phyloP scores from a whole-genome alignment of 140 eudicot genomes.

The Ambrosia hybrid region DNA sequence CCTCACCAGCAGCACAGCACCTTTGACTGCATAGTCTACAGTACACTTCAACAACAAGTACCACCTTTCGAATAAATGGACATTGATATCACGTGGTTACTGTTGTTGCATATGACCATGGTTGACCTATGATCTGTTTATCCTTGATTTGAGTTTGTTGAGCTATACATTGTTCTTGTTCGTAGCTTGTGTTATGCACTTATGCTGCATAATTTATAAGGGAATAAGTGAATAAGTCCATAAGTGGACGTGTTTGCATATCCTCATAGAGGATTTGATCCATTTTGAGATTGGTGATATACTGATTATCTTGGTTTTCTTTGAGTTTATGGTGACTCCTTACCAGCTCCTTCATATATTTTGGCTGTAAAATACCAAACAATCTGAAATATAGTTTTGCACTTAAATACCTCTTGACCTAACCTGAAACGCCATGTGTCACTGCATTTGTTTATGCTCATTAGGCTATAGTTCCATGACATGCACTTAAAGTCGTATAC shows the following conservation, averaged over 20 bases:
- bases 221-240: no score
- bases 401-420: background rate
- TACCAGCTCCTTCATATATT: background rate
- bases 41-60: background rate
- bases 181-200: background rate
- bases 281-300: background rate
- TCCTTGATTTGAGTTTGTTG: conserved; percentile 8
- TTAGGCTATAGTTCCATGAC: background rate
- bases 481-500: background rate
- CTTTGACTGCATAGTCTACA: no score
- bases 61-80: background rate
- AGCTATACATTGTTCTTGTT: background rate
- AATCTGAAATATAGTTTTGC: background rate
- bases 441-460: background rate
- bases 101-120: background rate
- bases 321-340: background rate
- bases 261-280: background rate
- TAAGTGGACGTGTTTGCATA: background rate
- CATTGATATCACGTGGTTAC: background rate
- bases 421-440: background rate
- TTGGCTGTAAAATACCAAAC: background rate
- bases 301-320: conserved; percentile 15
- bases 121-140: conserved; percentile 3
- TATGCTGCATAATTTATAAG: no score
- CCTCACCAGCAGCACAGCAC: no score